Evolutionary conservation across 176 grass and related monocot species (phyloP).

Genomic region (Metroxylon sagu): DNA sequence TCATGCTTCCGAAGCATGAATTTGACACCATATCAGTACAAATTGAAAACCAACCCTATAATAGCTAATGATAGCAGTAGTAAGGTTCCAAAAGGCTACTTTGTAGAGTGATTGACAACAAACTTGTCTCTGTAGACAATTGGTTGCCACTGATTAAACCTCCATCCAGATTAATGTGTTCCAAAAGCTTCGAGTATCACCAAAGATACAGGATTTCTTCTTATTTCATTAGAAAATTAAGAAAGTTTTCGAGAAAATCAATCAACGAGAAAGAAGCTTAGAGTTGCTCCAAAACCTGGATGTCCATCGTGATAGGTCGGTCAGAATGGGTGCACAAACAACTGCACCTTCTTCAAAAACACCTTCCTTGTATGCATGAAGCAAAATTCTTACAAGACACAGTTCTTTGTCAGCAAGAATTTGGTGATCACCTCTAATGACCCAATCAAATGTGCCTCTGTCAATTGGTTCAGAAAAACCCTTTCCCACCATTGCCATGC

Average conservation of each 20-base stretch:
- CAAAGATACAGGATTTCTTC: no score
- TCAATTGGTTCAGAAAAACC: background rate
- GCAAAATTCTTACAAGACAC: conserved; percentile 62
- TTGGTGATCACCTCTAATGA: conserved; percentile 6
- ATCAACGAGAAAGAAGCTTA: conserved; percentile 2
- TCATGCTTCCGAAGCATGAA: no score
- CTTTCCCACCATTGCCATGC: conserved; percentile 4
- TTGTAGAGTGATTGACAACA: no score
- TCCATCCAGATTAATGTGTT: no score
- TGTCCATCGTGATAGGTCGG: conserved; percentile 73
- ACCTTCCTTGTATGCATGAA: conserved; percentile 65
- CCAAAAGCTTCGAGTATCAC: no score
- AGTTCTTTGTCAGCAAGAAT: conserved; percentile 16
- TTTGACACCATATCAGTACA: no score
- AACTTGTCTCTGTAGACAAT: no score
- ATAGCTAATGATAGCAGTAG: no score
- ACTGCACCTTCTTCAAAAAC: conserved; percentile 78
- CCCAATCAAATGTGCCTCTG: conserved; percentile 4
- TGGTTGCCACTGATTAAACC: no score
- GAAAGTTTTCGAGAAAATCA: background rate
- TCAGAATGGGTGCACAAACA: conserved; percentile 56
- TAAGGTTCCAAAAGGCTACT: no score
- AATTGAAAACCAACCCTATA: no score
- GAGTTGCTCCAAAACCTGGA: conserved; percentile 33
- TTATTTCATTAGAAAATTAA: no score